Evolutionary conservation across 1,139 yeast genomes (phyloP).

Genomic region (Pichia kudriavzevii): DNA sequence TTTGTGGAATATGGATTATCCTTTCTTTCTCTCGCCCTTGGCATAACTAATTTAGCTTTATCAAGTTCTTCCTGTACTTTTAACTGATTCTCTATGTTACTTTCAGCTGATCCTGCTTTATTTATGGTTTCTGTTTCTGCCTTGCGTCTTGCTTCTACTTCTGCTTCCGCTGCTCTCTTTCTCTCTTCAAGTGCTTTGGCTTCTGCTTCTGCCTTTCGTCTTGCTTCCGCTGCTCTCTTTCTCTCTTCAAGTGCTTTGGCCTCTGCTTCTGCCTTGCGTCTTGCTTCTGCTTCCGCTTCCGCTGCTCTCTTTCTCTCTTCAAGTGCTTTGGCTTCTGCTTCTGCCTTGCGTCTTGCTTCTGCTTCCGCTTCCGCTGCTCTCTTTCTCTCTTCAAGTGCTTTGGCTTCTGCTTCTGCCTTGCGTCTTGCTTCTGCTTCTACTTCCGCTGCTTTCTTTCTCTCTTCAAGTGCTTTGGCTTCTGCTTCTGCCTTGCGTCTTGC

Average conservation of each 20-base stretch:
- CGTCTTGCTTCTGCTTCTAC: no score
- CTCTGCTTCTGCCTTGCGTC: neutral
- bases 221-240: neutral
- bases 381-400: neutral
- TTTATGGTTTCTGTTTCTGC: slow-evolving; percentile 1
- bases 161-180: neutral
- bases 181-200: neutral
- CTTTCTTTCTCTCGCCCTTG: no score
- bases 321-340: no score
- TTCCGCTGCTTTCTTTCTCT: neutral
- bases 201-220: slow-evolving; percentile 1
- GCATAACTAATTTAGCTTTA: no score
- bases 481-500: slow-evolving; percentile 1
- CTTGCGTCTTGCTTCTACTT: neutral
- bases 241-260: neutral
- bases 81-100: no score
- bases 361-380: slow-evolving; percentile 1
- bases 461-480: neutral
- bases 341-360: no score
- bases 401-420: neutral
- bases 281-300: neutral
- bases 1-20: no score
- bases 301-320: slow-evolving; percentile 1
- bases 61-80: no score
- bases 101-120: neutral